These are phyloP conservation scores for Candida manassasensis DNA, from an alignment of 805 yeast species.

Conservation along the genomic window DNA sequence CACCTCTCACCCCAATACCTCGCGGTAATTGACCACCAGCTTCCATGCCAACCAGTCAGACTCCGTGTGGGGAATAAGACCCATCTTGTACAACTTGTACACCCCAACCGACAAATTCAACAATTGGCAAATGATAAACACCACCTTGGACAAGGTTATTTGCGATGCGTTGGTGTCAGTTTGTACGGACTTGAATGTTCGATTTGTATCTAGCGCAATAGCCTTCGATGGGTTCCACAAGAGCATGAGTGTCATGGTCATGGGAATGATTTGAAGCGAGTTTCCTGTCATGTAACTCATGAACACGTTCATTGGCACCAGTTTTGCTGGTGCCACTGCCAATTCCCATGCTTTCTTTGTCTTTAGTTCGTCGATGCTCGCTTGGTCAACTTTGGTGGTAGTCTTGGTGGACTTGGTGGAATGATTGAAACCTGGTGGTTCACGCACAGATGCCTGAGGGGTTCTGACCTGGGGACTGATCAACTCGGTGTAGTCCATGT, in stretches of 20 bases:
- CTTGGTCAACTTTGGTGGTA: conserved; percentile 10
- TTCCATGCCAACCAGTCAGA: conserved; percentile 96
- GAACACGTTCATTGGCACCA: conserved; percentile 80
- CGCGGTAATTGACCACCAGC: conserved; percentile 26
- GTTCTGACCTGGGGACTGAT: conserved; percentile 10
- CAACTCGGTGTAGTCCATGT: conserved; percentile 5
- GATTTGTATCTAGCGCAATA: conserved; percentile 49
- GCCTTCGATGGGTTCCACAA: conserved; percentile 75
- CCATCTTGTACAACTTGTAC: conserved; percentile 84
- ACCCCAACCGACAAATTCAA: conserved; percentile 68
- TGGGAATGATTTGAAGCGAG: conserved; percentile 83
- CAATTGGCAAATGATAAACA: conserved; percentile 38
- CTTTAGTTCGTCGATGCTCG: conserved; percentile 34
- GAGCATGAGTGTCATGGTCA: conserved; percentile 83
- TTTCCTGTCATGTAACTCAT: conserved; percentile 95
- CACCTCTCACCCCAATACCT: too few species aligned
- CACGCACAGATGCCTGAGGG: conserved; percentile 1
- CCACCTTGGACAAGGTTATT: conserved; percentile 21
- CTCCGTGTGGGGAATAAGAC: conserved; percentile 77
- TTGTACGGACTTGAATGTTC: conserved; percentile 48
- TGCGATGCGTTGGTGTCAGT: conserved; percentile 32
- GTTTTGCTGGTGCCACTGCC: conserved; percentile 76
- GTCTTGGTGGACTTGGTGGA: conserved; percentile 1
- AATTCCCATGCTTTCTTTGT: conserved; percentile 79
- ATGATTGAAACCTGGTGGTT: conserved; percentile 2